A percentile compares a stretch with the other conserved stretches of the same genome.
Conservation (phyloP, 2,329 filamentous ascomycete species). For the Fusarium temperatum region DNA sequence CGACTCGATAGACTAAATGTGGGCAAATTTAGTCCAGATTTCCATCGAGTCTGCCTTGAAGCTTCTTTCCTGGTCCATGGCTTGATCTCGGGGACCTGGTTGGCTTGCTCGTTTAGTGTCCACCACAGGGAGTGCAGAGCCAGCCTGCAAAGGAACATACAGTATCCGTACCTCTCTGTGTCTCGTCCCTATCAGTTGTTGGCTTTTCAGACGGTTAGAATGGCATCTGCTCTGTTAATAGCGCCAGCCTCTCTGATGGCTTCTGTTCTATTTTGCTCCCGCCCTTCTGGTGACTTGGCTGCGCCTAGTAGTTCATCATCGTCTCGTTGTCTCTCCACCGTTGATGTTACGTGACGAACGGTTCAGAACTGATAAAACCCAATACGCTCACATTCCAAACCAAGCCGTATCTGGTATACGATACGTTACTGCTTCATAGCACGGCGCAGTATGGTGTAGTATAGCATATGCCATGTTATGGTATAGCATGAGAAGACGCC, state of each 20-base stretch:
- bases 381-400: conserved; percentile 23
- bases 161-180: neutral
- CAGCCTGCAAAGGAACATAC: conserved; percentile 12
- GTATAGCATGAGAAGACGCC: neutral
- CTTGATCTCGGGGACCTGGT: conserved; percentile 14
- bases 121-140: neutral
- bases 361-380: conserved; percentile 3
- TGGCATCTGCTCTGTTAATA: neutral
- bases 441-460: neutral
- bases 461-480: neutral
- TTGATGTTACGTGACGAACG: conserved; percentile 35
- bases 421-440: conserved; percentile 15
- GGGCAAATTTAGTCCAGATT: conserved; percentile 33
- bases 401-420: conserved; percentile 17
- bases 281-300: conserved; percentile 20
- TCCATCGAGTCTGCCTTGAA: conserved; percentile 32
- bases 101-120: conserved; percentile 8
- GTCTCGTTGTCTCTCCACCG: conserved; percentile 30
- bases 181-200: neutral
- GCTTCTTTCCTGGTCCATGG: conserved; percentile 18
- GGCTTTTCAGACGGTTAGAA: conserved; percentile 15
- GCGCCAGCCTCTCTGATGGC: conserved; percentile 14
- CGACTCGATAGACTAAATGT: conserved; percentile 27
- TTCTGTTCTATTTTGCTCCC: conserved; percentile 24
- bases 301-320: conserved; percentile 33